Evolutionary conservation across 1,284 basidiomycete species (phyloP).

Genomic region (Ustilago tritici): DNA sequence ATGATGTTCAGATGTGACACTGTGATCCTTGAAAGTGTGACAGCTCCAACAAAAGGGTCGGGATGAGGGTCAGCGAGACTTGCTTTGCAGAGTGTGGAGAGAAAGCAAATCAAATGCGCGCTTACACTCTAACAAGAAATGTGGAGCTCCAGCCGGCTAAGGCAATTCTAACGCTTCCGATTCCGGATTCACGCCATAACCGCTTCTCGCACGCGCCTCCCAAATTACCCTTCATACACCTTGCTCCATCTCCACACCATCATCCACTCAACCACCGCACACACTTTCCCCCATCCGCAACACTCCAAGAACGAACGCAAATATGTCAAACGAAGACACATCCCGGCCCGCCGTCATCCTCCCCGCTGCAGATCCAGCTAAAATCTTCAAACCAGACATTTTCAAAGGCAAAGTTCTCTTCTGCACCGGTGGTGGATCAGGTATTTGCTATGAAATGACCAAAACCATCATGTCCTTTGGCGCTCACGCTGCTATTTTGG

Average conservation of each 20-base stretch:
- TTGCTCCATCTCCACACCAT: neutral
- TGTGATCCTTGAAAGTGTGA: neutral
- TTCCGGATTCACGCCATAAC: slow-evolving; percentile 12
- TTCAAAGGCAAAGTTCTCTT: slow-evolving; percentile 94
- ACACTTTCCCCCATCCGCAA: neutral
- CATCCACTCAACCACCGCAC: neutral
- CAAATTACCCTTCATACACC: neutral
- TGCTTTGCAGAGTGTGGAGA: neutral
- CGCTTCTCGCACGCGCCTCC: neutral
- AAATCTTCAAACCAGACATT: slow-evolving; percentile 79
- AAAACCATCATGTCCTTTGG: slow-evolving; percentile 81
- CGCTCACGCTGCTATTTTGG: slow-evolving; percentile 83
- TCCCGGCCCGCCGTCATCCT: slow-evolving; percentile 31
- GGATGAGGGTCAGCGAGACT: neutral
- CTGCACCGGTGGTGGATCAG: slow-evolving; percentile 77
- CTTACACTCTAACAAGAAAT: neutral
- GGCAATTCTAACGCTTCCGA: slow-evolving; percentile 15
- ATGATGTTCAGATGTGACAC: neutral
- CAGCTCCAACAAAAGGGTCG: neutral
- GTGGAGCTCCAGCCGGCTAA: neutral
- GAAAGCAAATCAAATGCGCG: neutral
- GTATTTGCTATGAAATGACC: slow-evolving; percentile 91
- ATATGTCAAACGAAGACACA: slow-evolving; percentile 19
- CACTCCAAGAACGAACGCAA: neutral
- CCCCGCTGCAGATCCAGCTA: slow-evolving; percentile 37